These are phyloP conservation scores for Ploettnerulaceae sp. DNA, from an alignment of 2,329 filamentous ascomycete genomes.

Conservation along the genomic window DNA sequence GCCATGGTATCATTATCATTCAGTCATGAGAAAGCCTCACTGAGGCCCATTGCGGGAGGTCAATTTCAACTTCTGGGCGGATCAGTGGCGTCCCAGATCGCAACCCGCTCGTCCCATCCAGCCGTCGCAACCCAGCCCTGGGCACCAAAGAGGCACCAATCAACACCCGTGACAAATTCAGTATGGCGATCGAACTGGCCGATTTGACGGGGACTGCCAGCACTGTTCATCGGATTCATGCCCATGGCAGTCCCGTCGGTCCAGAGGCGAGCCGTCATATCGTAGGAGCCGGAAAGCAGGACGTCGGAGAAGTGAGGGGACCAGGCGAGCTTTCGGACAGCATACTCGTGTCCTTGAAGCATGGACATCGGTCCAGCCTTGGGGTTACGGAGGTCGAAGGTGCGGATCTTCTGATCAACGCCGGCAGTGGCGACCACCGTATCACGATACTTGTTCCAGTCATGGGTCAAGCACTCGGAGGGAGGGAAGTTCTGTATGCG, in stretches of 20 bases:
- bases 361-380: slow-evolving; percentile 65
- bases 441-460: slow-evolving; percentile 98
- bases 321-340: slow-evolving; percentile 81
- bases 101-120: slow-evolving; percentile 87
- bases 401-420: slow-evolving; percentile 81
- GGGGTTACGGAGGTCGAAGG: slow-evolving; percentile 82
- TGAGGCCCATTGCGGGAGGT: too few relatives aligned
- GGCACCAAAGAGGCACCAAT: slow-evolving; percentile 95
- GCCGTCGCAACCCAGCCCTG: slow-evolving; percentile 94
- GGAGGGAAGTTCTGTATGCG: slow-evolving; percentile 34
- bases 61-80: background rate
- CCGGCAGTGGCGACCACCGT: slow-evolving; percentile 81
- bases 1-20: slow-evolving; percentile 5
- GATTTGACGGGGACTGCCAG: slow-evolving; percentile 31
- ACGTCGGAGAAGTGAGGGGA: slow-evolving; percentile 90
- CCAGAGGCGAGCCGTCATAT: slow-evolving; percentile 97
- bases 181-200: slow-evolving; percentile 87
- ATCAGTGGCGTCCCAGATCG: slow-evolving; percentile 69
- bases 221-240: slow-evolving; percentile 28
- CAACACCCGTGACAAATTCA: slow-evolving; percentile 92
- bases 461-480: slow-evolving; percentile 81
- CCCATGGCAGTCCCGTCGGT: slow-evolving; percentile 61
- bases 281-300: slow-evolving; percentile 84
- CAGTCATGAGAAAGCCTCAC: slow-evolving; percentile 63
- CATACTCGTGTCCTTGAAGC: slow-evolving; percentile 85